Conservation (phyloP, 2,329 filamentous ascomycete genomes). For the Ophiocordyceps robertsii region DNA sequence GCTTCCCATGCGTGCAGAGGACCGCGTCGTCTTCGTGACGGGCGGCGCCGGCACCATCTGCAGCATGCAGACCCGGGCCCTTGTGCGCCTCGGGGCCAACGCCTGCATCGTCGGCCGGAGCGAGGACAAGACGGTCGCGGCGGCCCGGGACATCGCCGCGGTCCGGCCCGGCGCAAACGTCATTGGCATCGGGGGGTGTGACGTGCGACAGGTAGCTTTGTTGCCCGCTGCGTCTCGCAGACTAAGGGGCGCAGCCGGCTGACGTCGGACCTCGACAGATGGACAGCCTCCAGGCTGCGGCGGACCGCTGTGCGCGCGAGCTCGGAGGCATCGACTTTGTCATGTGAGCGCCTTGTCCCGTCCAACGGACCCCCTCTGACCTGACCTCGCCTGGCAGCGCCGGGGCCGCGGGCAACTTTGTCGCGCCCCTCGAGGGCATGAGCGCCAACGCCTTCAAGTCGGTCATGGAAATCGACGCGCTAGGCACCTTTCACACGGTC, state of each 20-base stretch:
- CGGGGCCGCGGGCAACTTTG: conserved; percentile 90
- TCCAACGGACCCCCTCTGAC: background rate
- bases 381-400: conserved; percentile 38
- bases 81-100: conserved; percentile 83
- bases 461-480: conserved; percentile 90
- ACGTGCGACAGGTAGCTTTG: conserved; percentile 53
- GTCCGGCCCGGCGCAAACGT: conserved; percentile 70
- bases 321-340: conserved; percentile 84
- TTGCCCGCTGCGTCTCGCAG: background rate
- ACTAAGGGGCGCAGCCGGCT: background rate
- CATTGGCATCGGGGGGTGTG: conserved; percentile 67
- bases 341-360: conserved; percentile 48
- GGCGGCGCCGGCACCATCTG: conserved; percentile 91
- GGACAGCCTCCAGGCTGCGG: conserved; percentile 43
- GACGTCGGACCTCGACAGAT: conserved; percentile 6
- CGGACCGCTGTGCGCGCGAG: conserved; percentile 66
- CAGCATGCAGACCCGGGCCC: conserved; percentile 80
- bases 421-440: conserved; percentile 71
- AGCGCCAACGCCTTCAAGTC: conserved; percentile 85
- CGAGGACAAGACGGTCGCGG: conserved; percentile 70
- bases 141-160: conserved; percentile 70
- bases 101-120: conserved; percentile 91
- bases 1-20: conserved; percentile 36
- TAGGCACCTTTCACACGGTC: conserved; percentile 88
- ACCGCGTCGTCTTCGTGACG: conserved; percentile 88